Evolutionary conservation across 23 red algal genomes (phyloP).

Genomic region (Gracilariopsis chorda): DNA sequence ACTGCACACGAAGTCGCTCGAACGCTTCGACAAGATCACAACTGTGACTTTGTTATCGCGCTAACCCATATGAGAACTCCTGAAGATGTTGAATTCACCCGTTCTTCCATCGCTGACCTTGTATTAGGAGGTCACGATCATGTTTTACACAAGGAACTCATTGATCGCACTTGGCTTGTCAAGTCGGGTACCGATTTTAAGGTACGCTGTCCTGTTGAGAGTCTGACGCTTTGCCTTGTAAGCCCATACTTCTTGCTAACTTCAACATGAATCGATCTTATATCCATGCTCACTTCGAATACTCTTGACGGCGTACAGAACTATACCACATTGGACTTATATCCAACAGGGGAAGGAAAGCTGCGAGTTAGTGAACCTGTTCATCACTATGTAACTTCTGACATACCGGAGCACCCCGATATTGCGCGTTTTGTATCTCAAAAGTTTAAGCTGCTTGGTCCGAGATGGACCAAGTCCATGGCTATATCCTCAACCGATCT

Average conservation of each 20-base stretch:
- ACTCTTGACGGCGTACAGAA: not conserved
- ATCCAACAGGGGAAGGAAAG: not conserved
- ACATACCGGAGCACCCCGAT: not conserved
- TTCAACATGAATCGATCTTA: not conserved
- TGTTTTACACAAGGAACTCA: not conserved
- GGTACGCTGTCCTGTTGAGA: not conserved
- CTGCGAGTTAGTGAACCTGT: not conserved
- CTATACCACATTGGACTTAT: slow-evolving; percentile 24
- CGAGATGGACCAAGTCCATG: not conserved
- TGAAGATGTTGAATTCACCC: slow-evolving; percentile 48
- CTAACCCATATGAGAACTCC: slow-evolving; percentile 74
- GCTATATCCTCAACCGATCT: not conserved
- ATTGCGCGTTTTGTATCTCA: slow-evolving; percentile 30
- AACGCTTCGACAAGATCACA: not conserved
- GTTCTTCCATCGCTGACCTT: slow-evolving; percentile 19
- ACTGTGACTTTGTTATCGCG: slow-evolving; percentile 57
- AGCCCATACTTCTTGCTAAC: not conserved
- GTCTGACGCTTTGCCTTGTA: not conserved
- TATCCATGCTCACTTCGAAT: not conserved
- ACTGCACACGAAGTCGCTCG: not conserved
- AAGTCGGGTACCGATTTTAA: slow-evolving; percentile 76
- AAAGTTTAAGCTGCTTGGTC: slow-evolving; percentile 16
- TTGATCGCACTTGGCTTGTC: slow-evolving; percentile 4
- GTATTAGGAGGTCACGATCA: slow-evolving; percentile 75
- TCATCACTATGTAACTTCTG: slow-evolving; percentile 23